These are phyloP conservation scores for Scalesia atractyloides DNA, from an alignment of 129 eudicot species.

Conservation along the genomic window DNA sequence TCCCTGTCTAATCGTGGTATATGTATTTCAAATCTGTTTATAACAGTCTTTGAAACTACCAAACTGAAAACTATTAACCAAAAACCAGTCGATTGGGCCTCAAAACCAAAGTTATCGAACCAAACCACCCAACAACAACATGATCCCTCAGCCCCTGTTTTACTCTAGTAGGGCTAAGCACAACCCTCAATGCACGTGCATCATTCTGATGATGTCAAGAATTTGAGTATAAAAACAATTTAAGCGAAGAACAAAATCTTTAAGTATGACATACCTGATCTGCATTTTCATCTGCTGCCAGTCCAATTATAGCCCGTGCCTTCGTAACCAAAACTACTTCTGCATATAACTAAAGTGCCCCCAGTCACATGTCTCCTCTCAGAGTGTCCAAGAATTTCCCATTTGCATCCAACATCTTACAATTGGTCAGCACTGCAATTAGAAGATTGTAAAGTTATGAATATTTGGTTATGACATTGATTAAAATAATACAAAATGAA, in stretches of 20 bases:
- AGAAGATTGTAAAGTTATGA: too few species aligned
- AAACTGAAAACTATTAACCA: background rate
- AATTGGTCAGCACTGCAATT: too few species aligned
- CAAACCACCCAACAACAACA: slow-evolving; percentile 97
- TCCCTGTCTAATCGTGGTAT: too few species aligned
- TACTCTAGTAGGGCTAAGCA: slow-evolving; percentile 94
- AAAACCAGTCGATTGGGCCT: too few species aligned
- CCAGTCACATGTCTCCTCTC: too few species aligned
- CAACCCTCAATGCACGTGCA: slow-evolving; percentile 97
- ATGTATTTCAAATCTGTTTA: too few species aligned
- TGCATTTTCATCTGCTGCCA: slow-evolving; percentile 97
- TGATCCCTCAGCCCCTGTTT: slow-evolving; percentile 91
- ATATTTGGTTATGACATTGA: too few species aligned
- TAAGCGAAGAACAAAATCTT: background rate
- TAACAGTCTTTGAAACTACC: too few species aligned
- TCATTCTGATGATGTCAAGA: slow-evolving; percentile 69
- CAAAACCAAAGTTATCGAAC: too few species aligned
- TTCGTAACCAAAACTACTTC: slow-evolving; percentile 96
- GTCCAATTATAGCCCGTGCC: slow-evolving; percentile 94
- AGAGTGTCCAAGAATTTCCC: too few species aligned
- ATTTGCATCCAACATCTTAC: too few species aligned
- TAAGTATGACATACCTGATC: slow-evolving; percentile 65
- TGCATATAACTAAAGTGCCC: slow-evolving; percentile 94
- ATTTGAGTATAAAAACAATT: background rate
- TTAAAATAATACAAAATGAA: too few species aligned